Base-by-base conservation (phyloP, 345 rosid genomes). In the Toxicodendron radicans region DNA sequence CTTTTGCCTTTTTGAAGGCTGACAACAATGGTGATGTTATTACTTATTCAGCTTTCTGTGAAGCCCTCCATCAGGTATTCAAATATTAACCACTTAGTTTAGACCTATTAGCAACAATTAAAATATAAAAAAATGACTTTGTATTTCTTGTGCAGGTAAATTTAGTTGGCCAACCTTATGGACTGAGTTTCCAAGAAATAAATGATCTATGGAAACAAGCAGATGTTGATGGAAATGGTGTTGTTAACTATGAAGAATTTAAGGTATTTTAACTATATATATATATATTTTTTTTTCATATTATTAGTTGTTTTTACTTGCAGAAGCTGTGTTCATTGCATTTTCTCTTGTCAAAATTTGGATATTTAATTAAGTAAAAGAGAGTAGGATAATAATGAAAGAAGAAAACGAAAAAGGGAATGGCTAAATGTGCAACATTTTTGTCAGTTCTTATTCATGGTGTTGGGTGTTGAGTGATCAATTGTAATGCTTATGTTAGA, bases 181-280 rank as follows among this genome's bases (percentile, higher is more conserved):
- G 94, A 66, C 84, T 91, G 60, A 81, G 87, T 86, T 87, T 76
- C 82, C 81, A 84, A 80, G 88, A 91, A 58, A 85, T 84, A 13
- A 76, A 84, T 73, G 91, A 88, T 70, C 82, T 89, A 9, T 91
- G 97, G 94, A 64, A 62, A 53, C 88, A 84, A 84, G 92, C 85
- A 59, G 90, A 91, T 59, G 41, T 73, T 52, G 86, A 81, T 76
- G 89, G 88, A 79, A 81, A 89, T 79, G 94, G 91, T 66, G 78
- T 89, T 75, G 79, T 89, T 57, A 88, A 83, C 73, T 82, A 76
- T 73, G 88, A 85, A 79, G 87, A 91, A 79, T 87, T 89, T 65
- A 84, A 87, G 91, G 97, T 89, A 17, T 13, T 70, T 45, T 59
- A 56, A 68, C 13, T 30, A 24, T 58, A 5, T 38, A 0, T 7